These are phyloP conservation scores for Neltuma alba DNA, from an alignment of 306 rosid species.

Conservation along the genomic window DNA sequence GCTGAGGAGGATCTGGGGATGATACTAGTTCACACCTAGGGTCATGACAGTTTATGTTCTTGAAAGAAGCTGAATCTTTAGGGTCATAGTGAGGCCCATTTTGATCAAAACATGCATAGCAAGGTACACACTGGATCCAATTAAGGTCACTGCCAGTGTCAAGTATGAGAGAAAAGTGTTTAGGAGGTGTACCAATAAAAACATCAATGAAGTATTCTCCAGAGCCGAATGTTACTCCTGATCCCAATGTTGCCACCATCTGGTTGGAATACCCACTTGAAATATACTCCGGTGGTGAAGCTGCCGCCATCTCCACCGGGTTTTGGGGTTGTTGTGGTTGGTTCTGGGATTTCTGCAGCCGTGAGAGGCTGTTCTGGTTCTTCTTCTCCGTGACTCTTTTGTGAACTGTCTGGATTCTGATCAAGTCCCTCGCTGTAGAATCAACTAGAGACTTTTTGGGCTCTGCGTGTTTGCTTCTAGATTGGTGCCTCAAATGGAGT, in stretches of 20 bases:
- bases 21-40: slow-evolving; percentile 64
- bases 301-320: slow-evolving; percentile 24
- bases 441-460: slow-evolving; percentile 49
- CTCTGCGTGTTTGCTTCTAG: slow-evolving; percentile 31
- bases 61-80: slow-evolving; percentile 60
- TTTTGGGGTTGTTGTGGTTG: not conserved
- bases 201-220: slow-evolving; percentile 95
- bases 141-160: slow-evolving; percentile 94
- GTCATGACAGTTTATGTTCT: slow-evolving; percentile 65
- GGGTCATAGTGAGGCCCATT: slow-evolving; percentile 73
- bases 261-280: slow-evolving; percentile 42
- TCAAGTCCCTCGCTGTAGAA: slow-evolving; percentile 53
- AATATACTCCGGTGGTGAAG: slow-evolving; percentile 52
- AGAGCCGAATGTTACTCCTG: slow-evolving; percentile 82
- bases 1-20: slow-evolving; percentile 71
- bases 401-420: slow-evolving; percentile 72
- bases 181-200: slow-evolving; percentile 81
- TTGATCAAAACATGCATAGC: slow-evolving; percentile 85
- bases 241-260: slow-evolving; percentile 76
- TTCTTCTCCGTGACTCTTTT: slow-evolving; percentile 64
- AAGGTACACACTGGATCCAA: slow-evolving; percentile 91
- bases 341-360: slow-evolving; percentile 36
- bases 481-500: slow-evolving; percentile 55
- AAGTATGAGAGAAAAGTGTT: slow-evolving; percentile 73
- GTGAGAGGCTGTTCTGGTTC: slow-evolving; percentile 72